These are phyloP conservation scores for Fonsecaea pugnacius DNA, from an alignment of 2,329 filamentous ascomycete species.

Conservation along the genomic window DNA sequence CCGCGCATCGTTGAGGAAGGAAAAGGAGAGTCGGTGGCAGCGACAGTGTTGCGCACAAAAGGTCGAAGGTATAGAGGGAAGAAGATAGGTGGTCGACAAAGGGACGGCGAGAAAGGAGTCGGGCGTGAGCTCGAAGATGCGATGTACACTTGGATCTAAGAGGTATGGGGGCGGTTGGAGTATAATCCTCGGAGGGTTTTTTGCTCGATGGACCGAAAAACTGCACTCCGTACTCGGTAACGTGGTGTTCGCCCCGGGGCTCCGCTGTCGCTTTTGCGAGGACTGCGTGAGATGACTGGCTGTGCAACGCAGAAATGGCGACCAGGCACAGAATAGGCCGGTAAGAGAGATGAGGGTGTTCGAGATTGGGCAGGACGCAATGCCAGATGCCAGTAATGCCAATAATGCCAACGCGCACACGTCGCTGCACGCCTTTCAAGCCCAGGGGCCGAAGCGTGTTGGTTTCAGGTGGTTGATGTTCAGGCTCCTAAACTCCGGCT, in stretches of 20 bases:
- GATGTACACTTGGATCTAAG: constrained; percentile 1
- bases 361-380: neutral
- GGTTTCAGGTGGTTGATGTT: neutral
- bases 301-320: neutral
- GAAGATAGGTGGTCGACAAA: constrained; percentile 3
- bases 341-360: neutral
- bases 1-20: constrained; percentile 27
- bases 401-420: neutral
- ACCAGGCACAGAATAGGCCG: neutral
- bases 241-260: neutral
- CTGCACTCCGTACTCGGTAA: constrained; percentile 3
- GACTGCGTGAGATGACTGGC: neutral
- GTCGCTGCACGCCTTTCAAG: neutral
- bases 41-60: constrained; percentile 17
- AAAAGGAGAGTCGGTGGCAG: constrained; percentile 19
- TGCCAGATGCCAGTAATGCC: constrained; percentile 2
- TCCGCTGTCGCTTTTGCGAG: neutral
- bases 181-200: constrained; percentile 3
- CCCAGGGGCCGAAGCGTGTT: constrained; percentile 3
- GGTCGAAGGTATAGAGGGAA: neutral
- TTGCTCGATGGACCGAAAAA: constrained; percentile 1
- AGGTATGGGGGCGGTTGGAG: constrained; percentile 2
- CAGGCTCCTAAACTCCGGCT: neutral
- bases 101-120: constrained; percentile 5
- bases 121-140: constrained; percentile 3